These are phyloP conservation scores for Fusarium chlamydosporum DNA, from an alignment of 2,329 filamentous ascomycete genomes.

Conservation along the genomic window DNA sequence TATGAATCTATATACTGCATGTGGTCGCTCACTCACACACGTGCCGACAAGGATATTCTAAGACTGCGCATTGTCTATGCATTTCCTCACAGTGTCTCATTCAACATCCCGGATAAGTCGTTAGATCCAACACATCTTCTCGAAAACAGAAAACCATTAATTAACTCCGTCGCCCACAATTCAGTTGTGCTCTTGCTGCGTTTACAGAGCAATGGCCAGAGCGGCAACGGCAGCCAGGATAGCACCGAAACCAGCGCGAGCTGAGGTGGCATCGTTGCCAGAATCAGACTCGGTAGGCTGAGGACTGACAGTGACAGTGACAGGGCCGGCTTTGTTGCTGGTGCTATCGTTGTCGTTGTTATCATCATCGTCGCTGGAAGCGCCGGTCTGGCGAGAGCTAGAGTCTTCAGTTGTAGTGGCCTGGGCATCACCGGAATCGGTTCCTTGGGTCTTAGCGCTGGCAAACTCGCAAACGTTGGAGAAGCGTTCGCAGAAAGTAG, in stretches of 20 bases:
- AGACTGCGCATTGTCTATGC: conserved; percentile 22
- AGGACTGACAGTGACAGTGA: conserved; percentile 45
- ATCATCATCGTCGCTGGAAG: not conserved
- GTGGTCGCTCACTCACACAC: conserved; percentile 18
- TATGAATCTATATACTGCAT: conserved; percentile 44
- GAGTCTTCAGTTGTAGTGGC: conserved; percentile 27
- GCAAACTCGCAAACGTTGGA: conserved; percentile 48
- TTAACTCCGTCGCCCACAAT: conserved; percentile 10
- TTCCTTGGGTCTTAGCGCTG: conserved; percentile 22
- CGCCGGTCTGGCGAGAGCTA: conserved; percentile 16
- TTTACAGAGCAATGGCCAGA: conserved; percentile 47
- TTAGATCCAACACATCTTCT: conserved; percentile 35
- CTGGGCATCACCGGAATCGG: conserved; percentile 14
- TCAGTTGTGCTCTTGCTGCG: not conserved
- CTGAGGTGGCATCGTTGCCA: conserved; percentile 39
- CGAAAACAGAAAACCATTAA: conserved; percentile 19
- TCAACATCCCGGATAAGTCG: conserved; percentile 43
- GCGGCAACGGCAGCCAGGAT: conserved; percentile 43
- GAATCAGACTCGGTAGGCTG: conserved; percentile 28
- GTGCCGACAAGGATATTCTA: conserved; percentile 31
- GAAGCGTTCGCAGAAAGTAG: conserved; percentile 52
- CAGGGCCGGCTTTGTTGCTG: conserved; percentile 22
- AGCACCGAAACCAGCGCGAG: conserved; percentile 44
- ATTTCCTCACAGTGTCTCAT: conserved; percentile 39
- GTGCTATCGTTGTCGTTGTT: conserved; percentile 20